phyloP scores from a whole-genome alignment of 176 grass and related monocot genomes.

The Oryza nivara region DNA sequence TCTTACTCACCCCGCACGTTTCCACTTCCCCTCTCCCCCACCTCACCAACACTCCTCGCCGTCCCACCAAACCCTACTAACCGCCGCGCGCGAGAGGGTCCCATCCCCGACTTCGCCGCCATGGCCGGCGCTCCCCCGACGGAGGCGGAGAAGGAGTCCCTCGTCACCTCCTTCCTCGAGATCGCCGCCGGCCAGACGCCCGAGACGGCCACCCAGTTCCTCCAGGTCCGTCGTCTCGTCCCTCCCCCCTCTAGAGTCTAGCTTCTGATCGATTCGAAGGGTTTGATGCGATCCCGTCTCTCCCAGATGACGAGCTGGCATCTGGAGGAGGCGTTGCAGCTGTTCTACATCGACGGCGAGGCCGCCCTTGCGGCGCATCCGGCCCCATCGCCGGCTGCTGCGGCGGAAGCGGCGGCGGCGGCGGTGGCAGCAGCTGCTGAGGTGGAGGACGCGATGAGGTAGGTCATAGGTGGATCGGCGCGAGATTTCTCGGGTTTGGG shows the following conservation, averaged over 20 bases:
- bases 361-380: conserved; percentile 43
- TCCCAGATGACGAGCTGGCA: conserved; percentile 82
- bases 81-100: conserved; percentile 17
- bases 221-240: conserved; percentile 48
- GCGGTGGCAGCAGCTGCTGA: conserved; percentile 35
- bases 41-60: neutral
- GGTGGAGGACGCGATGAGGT: conserved; percentile 45
- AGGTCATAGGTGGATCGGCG: neutral
- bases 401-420: neutral
- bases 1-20: conserved; percentile 36
- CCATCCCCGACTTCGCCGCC: conserved; percentile 6
- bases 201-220: conserved; percentile 76
- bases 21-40: neutral
- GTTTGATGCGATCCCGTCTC: conserved; percentile 30
- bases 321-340: conserved; percentile 86
- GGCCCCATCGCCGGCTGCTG: neutral
- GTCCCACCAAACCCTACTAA: conserved; percentile 41
- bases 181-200: conserved; percentile 81
- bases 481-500: conserved; percentile 36
- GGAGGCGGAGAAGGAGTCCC: conserved; percentile 51
- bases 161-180: conserved; percentile 90
- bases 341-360: conserved; percentile 87
- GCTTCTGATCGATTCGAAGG: neutral
- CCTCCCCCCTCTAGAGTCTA: neutral
- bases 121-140: conserved; percentile 53